phyloP scores from a whole-genome alignment of 345 rosid genomes.

The Sisymbrium altissimum region DNA sequence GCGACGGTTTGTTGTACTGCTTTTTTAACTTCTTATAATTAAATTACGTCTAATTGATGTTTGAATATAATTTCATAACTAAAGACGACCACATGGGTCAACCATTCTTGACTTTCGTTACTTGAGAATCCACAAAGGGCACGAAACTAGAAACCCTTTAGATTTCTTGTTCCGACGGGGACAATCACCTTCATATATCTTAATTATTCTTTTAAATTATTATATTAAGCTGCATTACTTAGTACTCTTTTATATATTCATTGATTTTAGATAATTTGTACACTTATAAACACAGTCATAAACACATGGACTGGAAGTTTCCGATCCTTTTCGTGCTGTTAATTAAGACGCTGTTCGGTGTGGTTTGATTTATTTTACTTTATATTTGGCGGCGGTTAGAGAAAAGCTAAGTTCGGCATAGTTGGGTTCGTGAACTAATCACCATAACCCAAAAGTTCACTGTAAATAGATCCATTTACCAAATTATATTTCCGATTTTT shows the following conservation, averaged over 20 bases:
- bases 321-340: slow-evolving; percentile 26
- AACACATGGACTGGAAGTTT: slow-evolving; percentile 33
- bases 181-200: slow-evolving; percentile 19
- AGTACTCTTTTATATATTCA: slow-evolving; percentile 6
- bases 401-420: slow-evolving; percentile 26
- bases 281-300: slow-evolving; percentile 18
- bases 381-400: slow-evolving; percentile 32
- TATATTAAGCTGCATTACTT: slow-evolving; percentile 9
- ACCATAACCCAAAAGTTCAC: slow-evolving; percentile 9
- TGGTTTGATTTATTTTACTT: slow-evolving; percentile 8
- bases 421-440: slow-evolving; percentile 36
- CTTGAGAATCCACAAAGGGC: slow-evolving; percentile 36
- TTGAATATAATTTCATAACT: slow-evolving; percentile 15
- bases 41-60: slow-evolving; percentile 17
- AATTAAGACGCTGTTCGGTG: slow-evolving; percentile 7
- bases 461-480: slow-evolving; percentile 25
- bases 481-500: slow-evolving; percentile 14
- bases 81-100: slow-evolving; percentile 31
- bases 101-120: slow-evolving; percentile 35
- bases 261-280: slow-evolving; percentile 6
- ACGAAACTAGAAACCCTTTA: slow-evolving; percentile 23
- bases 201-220: neutral
- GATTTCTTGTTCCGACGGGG: slow-evolving; percentile 30
- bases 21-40: neutral
- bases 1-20: slow-evolving; percentile 4